Evolutionary conservation across 2,329 filamentous ascomycete species (phyloP).

Genomic region (Hypoxylon sp.): DNA sequence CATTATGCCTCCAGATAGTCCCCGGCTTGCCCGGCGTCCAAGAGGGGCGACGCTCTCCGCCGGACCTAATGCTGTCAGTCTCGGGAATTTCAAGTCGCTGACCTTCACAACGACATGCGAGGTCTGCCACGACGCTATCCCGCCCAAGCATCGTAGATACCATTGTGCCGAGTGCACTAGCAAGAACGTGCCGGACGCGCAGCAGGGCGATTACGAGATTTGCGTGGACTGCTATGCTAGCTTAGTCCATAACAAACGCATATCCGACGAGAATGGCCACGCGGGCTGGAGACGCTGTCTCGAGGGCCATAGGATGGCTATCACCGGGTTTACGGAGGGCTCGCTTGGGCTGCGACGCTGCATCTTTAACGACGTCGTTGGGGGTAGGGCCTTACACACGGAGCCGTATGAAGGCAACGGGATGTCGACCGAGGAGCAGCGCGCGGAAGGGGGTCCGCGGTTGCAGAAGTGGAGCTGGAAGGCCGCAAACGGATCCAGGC

Average conservation of each 20-base stretch:
- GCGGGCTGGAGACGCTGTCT: conserved; percentile 88
- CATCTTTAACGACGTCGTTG: conserved; percentile 81
- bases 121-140: conserved; percentile 80
- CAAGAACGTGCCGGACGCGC: conserved; percentile 61
- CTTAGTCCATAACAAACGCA: conserved; percentile 73
- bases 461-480: conserved; percentile 70
- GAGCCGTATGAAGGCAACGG: conserved; percentile 61
- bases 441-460: conserved; percentile 45
- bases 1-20: conserved; percentile 58
- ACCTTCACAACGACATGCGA: conserved; percentile 84
- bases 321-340: conserved; percentile 81
- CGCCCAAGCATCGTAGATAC: conserved; percentile 77
- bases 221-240: conserved; percentile 83
- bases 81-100: conserved; percentile 75
- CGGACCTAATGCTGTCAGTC: conserved; percentile 62
- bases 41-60: conserved; percentile 64
- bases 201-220: conserved; percentile 86
- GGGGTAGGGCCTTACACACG: conserved; percentile 78
- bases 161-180: conserved; percentile 84
- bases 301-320: conserved; percentile 85
- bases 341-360: conserved; percentile 77
- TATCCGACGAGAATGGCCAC: conserved; percentile 82
- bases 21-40: conserved; percentile 61
- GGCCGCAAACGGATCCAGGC: conserved; percentile 55
- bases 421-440: conserved; percentile 49